Base-by-base conservation (phyloP, 768 basidiomycete genomes). In the Termitomyces sp. region DNA sequence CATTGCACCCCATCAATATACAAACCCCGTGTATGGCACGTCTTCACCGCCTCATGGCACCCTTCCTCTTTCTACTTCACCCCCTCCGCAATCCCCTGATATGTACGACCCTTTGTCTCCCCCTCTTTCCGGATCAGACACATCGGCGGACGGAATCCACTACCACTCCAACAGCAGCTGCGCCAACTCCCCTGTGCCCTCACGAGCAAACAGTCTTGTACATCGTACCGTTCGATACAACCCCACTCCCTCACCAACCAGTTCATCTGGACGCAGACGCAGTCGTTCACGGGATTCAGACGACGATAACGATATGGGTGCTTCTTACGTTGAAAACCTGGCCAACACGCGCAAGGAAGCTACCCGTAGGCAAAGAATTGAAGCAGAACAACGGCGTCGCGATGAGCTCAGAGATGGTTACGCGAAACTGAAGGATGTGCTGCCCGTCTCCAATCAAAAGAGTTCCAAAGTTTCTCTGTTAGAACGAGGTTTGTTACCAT, bases 381-480 rank as follows among this genome's bases (percentile, higher is more conserved):
- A 93, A 74, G 91, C 90, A n/a, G 90, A 93, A 71, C 90, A 94
- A 75, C 79, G 92, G 46, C 80, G 93, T 57, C 81, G 93, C 62
- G 92, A 94, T 71, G 93, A 94, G 72, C 79, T 94, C 60, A 81
- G 93, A 60, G 92, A 95, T 66, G 92, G 91, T 28, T 95, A 94
- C 72, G 87, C 88, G 36, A 86, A 88, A 67, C 77, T 95, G 71
- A 92, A 92, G 73, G 91, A 93, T 60, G 88, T 90, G 26, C 77
- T 95, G 7, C 93, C 93, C 3, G 81, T 87, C 54, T 90, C 88
- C 13, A 93, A 92, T 72, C 91, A 93, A 78, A 92, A 94, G 76
- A 87, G 88, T 70, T 92, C 90, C 75, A 95, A 95, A 69, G 90
- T 93, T 18, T 91, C 89, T 26, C 74, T 94, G 57, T 77, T 95